Base-by-base conservation (phyloP, 2,329 filamentous ascomycete species). In the Neopestalotiopsis sp. region DNA sequence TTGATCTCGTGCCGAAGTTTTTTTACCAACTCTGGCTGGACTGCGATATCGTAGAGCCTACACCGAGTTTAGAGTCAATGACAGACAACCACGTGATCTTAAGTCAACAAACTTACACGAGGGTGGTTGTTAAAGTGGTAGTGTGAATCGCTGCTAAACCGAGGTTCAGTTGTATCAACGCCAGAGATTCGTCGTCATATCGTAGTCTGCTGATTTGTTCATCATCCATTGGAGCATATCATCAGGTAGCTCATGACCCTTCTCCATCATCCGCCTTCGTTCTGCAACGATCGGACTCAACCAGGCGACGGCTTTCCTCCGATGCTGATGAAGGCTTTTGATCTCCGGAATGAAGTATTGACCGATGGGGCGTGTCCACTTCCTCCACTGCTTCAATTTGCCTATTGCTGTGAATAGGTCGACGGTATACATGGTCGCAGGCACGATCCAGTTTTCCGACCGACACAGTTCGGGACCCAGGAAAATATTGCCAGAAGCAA, bases 1-100 rank as follows among this genome's bases (percentile, higher is more conserved):
- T 77, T 73, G n/a, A 87, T 83, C 71, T 90, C 88, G 10, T 85
- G 78, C 1, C 88, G 84, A 0, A 89, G 76, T 14, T 84, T 81
- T 2, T 84, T 76, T 24, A 86, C 74, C 67, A 85, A 77, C 40
- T 88, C 82, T 0, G 86, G 87, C 69, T 78, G 75, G 3, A 82
- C 81, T 0, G 82, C 82, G 4, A 90, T 74, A 67, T 86, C 84
- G 73, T 85, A 88, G 56, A 90, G 78, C 1, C 14, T 66, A n/a
- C 4, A 38, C 4, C 30, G 1, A n/a, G 3, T 38, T 38, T 38
- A 38, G 34, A 38, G 34, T 10, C 34, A 7, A 10, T 10, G 34
- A 3, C 34, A 38, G 10, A 10, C 34, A 10, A 0, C 34, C 10
- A 10, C 34, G 10, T 38, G 34, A 38, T 10, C 1, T 38, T 38